Percentiles rank a stretch among this genome's conserved stretches.
These are phyloP conservation scores for Auricularia auricula-judae DNA, from an alignment of 768 basidiomycete species.

Conservation along the genomic window DNA sequence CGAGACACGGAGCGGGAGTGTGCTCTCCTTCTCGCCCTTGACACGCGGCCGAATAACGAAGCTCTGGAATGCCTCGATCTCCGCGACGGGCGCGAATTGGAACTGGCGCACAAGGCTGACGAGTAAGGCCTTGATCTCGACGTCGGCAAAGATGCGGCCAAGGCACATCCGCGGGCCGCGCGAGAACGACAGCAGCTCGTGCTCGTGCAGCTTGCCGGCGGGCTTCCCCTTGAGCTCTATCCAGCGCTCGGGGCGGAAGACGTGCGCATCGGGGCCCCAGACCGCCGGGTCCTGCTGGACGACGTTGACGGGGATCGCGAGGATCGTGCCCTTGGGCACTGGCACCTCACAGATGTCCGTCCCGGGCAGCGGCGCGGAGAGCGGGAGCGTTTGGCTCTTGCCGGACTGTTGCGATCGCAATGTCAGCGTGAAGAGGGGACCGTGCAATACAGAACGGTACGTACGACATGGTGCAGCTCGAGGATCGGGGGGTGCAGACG, in stretches of 20 bases:
- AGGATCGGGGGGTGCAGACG: slow-evolving; percentile 51
- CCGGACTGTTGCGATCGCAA: slow-evolving; percentile 16
- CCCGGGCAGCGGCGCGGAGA: slow-evolving; percentile 20
- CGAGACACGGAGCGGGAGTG: slow-evolving; percentile 30
- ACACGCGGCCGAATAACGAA: slow-evolving; percentile 54
- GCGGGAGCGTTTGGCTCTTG: slow-evolving; percentile 41
- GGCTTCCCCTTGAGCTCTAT: not conserved
- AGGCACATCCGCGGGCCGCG: slow-evolving; percentile 48
- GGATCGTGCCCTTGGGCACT: slow-evolving; percentile 47
- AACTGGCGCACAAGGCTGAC: slow-evolving; percentile 44
- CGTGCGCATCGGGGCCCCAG: slow-evolving; percentile 11
- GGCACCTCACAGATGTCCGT: slow-evolving; percentile 28
- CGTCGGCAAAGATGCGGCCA: slow-evolving; percentile 45
- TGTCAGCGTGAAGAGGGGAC: not conserved
- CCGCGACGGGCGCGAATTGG: slow-evolving; percentile 34
- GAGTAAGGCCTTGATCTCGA: slow-evolving; percentile 48
- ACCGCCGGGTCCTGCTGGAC: slow-evolving; percentile 11
- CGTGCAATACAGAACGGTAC: not conserved
- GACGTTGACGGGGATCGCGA: slow-evolving; percentile 29
- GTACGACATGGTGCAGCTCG: slow-evolving; percentile 54
- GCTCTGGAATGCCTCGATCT: slow-evolving; percentile 55
- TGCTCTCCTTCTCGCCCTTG: slow-evolving; percentile 39
- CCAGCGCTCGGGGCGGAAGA: slow-evolving; percentile 12
- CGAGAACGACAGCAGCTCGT: slow-evolving; percentile 4
- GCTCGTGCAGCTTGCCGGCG: not conserved